A percentile compares a stretch with the other conserved stretches of the same genome.
Evolutionary conservation across 805 yeast species (phyloP).

Genomic region (Kluyveromyces nonfermentans): DNA sequence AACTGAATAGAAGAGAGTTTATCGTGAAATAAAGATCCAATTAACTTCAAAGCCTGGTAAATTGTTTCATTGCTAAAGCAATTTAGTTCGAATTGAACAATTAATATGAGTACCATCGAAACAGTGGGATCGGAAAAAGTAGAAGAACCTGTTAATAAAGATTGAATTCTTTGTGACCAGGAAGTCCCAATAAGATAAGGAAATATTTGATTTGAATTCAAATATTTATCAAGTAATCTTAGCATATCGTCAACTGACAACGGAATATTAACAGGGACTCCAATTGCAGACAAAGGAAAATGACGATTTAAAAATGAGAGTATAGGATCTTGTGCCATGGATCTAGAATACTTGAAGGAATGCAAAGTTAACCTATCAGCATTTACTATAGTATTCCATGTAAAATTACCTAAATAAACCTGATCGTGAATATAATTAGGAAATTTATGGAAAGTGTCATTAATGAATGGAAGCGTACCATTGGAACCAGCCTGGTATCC

Average conservation of each 20-base stretch:
- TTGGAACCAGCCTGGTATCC: not conserved
- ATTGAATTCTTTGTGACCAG: conserved; percentile 1
- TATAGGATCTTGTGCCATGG: conserved; percentile 7
- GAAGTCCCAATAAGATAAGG: conserved; percentile 6
- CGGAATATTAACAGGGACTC: conserved; percentile 5
- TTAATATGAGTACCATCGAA: conserved; percentile 14
- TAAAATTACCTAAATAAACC: conserved; percentile 18
- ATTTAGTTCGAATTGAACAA: conserved; percentile 25
- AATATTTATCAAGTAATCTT: conserved; percentile 4
- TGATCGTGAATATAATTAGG: conserved; percentile 13
- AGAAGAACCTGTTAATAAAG: not conserved
- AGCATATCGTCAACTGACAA: conserved; percentile 2
- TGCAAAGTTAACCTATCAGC: not conserved
- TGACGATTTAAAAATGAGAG: conserved; percentile 6
- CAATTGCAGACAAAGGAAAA: conserved; percentile 7
- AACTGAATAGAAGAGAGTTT: conserved; percentile 16
- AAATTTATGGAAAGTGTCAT: conserved; percentile 20
- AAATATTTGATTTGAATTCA: conserved; percentile 6
- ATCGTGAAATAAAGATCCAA: conserved; percentile 12
- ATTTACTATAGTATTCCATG: conserved; percentile 17
- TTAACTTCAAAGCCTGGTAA: conserved; percentile 19
- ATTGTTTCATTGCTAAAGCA: conserved; percentile 21
- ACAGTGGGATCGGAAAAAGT: conserved; percentile 9
- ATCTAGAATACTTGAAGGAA: conserved; percentile 2
- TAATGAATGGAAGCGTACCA: conserved; percentile 17